Evolutionary conservation across 371 early-diverging fungal genomes (phyloP), one percentile per base, ranked within the genome.

Genomic region (Nematocida homosporus): DNA sequence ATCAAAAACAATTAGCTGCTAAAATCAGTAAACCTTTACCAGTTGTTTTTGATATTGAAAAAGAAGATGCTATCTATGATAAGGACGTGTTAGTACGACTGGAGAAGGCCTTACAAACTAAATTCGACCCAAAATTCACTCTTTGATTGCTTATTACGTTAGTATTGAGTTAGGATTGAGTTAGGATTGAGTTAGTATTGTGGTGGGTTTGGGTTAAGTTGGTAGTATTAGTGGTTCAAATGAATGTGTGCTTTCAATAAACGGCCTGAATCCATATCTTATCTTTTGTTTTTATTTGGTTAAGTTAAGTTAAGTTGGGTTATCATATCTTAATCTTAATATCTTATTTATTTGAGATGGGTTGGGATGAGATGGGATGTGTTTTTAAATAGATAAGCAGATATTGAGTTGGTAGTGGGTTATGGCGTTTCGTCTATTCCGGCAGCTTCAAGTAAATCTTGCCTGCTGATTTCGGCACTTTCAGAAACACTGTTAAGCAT

Each of bases 371-470:
- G n/a, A n/a, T n/a, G n/a, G n/a, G n/a, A n/a, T n/a, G n/a, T n/a
- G n/a, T n/a, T n/a, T n/a, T n/a, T n/a, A n/a, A n/a, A n/a, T n/a
- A n/a, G n/a, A n/a, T n/a, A n/a, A n/a, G n/a, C n/a, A n/a, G n/a
- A n/a, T n/a, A n/a, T n/a, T n/a, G n/a, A n/a, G n/a, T n/a, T n/a
- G n/a, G n/a, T n/a, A n/a, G n/a, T n/a, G n/a, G n/a, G n/a, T n/a
- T n/a, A n/a, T n/a, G n/a, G n/a, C n/a, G n/a, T 44, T 48, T 29
- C 2, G 18, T 76, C 64, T 56, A 83, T 68, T 41, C 81, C 83
- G 27, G 78, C 5, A 23, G 79, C 80, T n/a, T 69, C 75, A 23
- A 80, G 38, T 23, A 83, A 54, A 25, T 75, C 79, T 25, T 51
- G 53, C 34, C 68, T 78, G 51, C 60, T 80, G 25, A 67, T 68